Conservation (phyloP, 2,329 filamentous ascomycete genomes). For the Aureobasidium namibiae region DNA sequence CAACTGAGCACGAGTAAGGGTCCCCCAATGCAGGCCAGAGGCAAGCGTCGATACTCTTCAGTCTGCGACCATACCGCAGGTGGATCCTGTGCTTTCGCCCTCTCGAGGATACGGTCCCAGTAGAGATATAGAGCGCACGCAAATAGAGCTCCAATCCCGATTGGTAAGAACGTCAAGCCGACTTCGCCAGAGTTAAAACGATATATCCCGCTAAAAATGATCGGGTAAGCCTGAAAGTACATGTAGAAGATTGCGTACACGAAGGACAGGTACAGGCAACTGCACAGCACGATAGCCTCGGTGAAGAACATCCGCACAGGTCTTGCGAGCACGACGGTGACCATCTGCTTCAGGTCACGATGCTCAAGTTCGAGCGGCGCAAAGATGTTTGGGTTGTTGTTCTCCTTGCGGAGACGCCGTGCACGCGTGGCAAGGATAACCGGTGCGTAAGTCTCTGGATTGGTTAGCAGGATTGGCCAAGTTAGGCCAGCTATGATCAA, state of each 20-base stretch:
- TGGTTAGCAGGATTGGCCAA: constrained; percentile 50
- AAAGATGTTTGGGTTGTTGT: constrained; percentile 45
- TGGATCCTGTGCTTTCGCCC: constrained; percentile 36
- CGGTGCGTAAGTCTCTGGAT: constrained; percentile 46
- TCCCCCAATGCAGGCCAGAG: constrained; percentile 62
- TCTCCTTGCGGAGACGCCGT: constrained; percentile 46
- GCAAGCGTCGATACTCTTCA: constrained; percentile 62
- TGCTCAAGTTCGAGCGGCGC: constrained; percentile 57
- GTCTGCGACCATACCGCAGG: constrained; percentile 49
- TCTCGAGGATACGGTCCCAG: constrained; percentile 55
- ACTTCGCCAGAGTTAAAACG: constrained; percentile 54
- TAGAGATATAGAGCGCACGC: constrained; percentile 53
- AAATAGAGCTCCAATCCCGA: constrained; percentile 55
- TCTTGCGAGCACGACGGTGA: constrained; percentile 62
- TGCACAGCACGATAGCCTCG: constrained; percentile 65
- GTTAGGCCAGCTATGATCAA: constrained; percentile 59
- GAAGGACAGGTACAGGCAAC: constrained; percentile 59
- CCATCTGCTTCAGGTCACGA: constrained; percentile 48
- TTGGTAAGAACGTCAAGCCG: constrained; percentile 61
- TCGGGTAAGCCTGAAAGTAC: constrained; percentile 66
- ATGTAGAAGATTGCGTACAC: constrained; percentile 62
- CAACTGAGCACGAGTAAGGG: constrained; percentile 42
- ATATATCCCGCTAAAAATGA: constrained; percentile 57
- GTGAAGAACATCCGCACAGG: constrained; percentile 65
- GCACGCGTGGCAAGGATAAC: constrained; percentile 44